Conservation (phyloP, 108 stramenopile genomes). For the Fistulifera pelliculosa region DNA sequence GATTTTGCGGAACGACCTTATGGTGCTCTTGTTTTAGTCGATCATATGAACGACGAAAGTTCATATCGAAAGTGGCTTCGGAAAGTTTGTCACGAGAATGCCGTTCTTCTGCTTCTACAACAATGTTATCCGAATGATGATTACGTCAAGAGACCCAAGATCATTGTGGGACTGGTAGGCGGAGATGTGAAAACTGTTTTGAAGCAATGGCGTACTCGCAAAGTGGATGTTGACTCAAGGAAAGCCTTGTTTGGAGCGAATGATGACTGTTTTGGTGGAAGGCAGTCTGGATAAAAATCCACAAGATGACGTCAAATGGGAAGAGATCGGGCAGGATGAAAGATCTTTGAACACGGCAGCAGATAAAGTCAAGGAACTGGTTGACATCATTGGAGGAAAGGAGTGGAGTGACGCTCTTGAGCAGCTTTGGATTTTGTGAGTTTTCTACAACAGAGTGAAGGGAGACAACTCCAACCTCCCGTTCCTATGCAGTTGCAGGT, state of each 20-base stretch:
- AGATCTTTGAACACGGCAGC: too few species aligned
- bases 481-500: too few species aligned
- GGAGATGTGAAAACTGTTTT: conserved; percentile 20
- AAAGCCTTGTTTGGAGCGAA: conserved; percentile 57
- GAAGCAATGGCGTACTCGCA: conserved; percentile 67
- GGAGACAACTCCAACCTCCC: too few species aligned
- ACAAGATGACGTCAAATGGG: too few species aligned
- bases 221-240: conserved; percentile 68
- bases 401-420: too few species aligned
- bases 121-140: conserved; percentile 14
- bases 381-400: too few species aligned
- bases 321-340: too few species aligned
- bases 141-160: conserved; percentile 27
- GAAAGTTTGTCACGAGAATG: conserved; percentile 27
- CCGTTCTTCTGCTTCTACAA: conserved; percentile 24
- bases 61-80: conserved; percentile 62
- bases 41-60: conserved; percentile 75
- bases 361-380: too few species aligned
- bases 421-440: too few species aligned
- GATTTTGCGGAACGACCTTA: conserved; percentile 6
- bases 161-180: conserved; percentile 47
- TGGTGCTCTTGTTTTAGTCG: conserved; percentile 57
- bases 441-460: too few species aligned
- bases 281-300: conserved; percentile 7
- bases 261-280: conserved; percentile 53